phyloP scores from a whole-genome alignment of 179 eudicot species.

The Corrigiola litoralis region DNA sequence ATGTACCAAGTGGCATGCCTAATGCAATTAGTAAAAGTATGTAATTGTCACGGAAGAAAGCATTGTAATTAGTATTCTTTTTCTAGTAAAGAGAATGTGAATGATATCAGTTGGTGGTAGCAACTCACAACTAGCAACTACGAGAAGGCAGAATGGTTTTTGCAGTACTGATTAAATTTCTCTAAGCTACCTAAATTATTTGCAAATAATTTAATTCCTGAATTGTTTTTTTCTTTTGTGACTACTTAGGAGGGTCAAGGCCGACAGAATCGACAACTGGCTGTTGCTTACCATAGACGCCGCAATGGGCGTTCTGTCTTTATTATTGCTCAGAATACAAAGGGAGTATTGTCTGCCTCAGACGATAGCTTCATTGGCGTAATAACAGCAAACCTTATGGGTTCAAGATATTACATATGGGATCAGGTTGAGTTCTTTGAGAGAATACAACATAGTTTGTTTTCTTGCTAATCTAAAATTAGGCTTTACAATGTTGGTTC shows the following conservation, averaged over 20 bases:
- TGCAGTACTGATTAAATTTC: background rate
- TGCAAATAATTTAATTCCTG: background rate
- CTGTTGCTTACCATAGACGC: constrained; percentile 70
- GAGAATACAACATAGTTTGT: too few species aligned
- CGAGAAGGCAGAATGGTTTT: background rate
- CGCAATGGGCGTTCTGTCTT: constrained; percentile 71
- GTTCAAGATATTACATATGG: constrained; percentile 76
- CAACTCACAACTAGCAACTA: too few species aligned
- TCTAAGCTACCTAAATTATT: background rate
- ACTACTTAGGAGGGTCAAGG: constrained; percentile 79
- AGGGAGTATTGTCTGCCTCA: constrained; percentile 43
- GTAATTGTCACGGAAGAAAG: too few species aligned
- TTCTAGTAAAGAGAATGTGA: too few species aligned
- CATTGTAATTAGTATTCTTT: too few species aligned
- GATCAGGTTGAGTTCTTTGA: constrained; percentile 52
- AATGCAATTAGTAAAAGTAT: too few species aligned
- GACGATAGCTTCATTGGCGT: constrained; percentile 73
- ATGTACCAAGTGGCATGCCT: too few species aligned
- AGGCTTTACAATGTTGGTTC: background rate
- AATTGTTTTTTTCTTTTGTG: background rate
- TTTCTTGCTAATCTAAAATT: background rate
- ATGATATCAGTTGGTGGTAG: too few species aligned
- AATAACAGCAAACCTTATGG: constrained; percentile 69
- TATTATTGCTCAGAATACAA: constrained; percentile 55
- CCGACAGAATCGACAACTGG: constrained; percentile 77